Percentiles rank a stretch among this genome's conserved stretches.
Evolutionary conservation across 495 filamentous ascomycete species (phyloP).

Genomic region (Xylaria curta): DNA sequence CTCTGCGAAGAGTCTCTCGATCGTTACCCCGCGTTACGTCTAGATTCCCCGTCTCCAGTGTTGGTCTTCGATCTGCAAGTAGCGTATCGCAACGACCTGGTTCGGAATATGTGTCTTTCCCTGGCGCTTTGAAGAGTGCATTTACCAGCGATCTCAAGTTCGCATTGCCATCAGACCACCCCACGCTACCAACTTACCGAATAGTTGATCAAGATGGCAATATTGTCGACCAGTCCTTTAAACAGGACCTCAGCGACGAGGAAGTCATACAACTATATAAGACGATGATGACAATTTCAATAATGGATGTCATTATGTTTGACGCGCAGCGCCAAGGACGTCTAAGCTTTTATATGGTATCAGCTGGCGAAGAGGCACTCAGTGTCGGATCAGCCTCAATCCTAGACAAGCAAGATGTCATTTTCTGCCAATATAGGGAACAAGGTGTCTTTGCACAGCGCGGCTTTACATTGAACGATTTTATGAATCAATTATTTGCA

Average conservation of each 20-base stretch:
- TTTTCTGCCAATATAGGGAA: slow-evolving; percentile 96
- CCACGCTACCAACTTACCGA: slow-evolving; percentile 85
- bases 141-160: slow-evolving; percentile 84
- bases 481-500: slow-evolving; percentile 95
- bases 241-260: slow-evolving; percentile 69
- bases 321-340: slow-evolving; percentile 82
- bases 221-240: slow-evolving; percentile 72
- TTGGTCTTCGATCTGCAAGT: slow-evolving; percentile 38
- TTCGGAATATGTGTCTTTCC: slow-evolving; percentile 80
- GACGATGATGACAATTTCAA: slow-evolving; percentile 74
- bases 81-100: slow-evolving; percentile 70
- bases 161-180: slow-evolving; percentile 67
- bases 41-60: slow-evolving; percentile 18
- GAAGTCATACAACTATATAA: slow-evolving; percentile 69
- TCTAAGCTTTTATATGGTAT: slow-evolving; percentile 97
- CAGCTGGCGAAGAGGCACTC: slow-evolving; percentile 94
- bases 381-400: slow-evolving; percentile 86
- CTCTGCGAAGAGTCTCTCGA: slow-evolving; percentile 30
- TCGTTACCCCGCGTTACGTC: slow-evolving; percentile 31
- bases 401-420: slow-evolving; percentile 79
- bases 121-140: slow-evolving; percentile 91
- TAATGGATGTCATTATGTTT: slow-evolving; percentile 96
- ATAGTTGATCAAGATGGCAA: slow-evolving; percentile 83
- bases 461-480: slow-evolving; percentile 83
- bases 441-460: slow-evolving; percentile 88